Percentiles rank a stretch among this genome's conserved stretches.
These are phyloP conservation scores for Salicornia ramosissima DNA, from an alignment of 148 eudicot species.

Conservation along the genomic window DNA sequence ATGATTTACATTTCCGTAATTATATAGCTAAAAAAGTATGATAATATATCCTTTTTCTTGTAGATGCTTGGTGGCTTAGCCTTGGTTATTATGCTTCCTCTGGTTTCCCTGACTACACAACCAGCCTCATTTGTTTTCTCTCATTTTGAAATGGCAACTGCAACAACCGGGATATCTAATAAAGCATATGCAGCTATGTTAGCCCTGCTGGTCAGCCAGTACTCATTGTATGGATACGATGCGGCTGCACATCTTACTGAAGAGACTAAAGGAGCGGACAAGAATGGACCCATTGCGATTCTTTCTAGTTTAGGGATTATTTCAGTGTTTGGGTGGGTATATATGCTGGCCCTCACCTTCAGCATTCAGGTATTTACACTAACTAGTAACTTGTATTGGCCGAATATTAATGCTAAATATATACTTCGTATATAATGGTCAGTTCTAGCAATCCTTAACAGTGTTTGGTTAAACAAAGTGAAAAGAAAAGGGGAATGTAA, in stretches of 20 bases:
- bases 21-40: neutral
- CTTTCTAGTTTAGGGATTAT: conserved; percentile 59
- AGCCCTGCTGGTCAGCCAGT: conserved; percentile 57
- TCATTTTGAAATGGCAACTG: conserved; percentile 40
- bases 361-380: conserved; percentile 61
- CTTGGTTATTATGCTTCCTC: conserved; percentile 56
- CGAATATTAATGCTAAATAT: too few relatives aligned
- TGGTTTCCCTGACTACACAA: conserved; percentile 48
- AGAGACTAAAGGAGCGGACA: conserved; percentile 65
- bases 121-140: conserved; percentile 59
- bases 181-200: conserved; percentile 45
- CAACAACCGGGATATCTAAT: conserved; percentile 53
- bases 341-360: conserved; percentile 61
- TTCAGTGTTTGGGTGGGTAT: conserved; percentile 60
- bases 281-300: conserved; percentile 62
- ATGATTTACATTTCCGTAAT: neutral
- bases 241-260: conserved; percentile 71
- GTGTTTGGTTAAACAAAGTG: too few relatives aligned
- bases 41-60: neutral
- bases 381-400: too few relatives aligned
- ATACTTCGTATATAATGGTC: neutral
- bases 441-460: neutral
- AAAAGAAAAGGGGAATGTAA: too few relatives aligned
- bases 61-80: conserved; percentile 57
- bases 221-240: conserved; percentile 64